Conservation (phyloP, 1,139 yeast species). For the Geotrichum bryndzae region DNA sequence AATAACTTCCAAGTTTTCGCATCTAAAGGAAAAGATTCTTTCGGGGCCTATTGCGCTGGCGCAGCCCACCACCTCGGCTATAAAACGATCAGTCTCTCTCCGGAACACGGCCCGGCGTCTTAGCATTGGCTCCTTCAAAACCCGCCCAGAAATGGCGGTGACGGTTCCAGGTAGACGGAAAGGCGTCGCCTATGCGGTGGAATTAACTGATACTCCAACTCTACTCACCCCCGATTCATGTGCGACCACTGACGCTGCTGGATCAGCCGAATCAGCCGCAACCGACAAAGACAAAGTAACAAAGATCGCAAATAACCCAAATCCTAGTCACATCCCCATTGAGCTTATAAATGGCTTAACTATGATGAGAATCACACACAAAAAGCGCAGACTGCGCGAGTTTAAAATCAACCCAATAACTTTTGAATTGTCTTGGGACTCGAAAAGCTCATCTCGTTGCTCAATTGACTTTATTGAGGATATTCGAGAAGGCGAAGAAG, state of each 20-base stretch:
- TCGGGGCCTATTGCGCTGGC: not conserved
- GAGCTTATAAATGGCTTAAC: conserved; percentile 34
- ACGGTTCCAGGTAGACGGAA: not conserved
- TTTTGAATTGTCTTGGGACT: conserved; percentile 50
- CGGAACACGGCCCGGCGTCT: not conserved
- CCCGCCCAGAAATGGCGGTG: not conserved
- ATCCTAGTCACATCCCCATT: conserved; percentile 5
- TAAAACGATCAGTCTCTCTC: not conserved
- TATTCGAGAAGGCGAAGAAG: conserved; percentile 61
- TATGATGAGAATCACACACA: conserved; percentile 60
- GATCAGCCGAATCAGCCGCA: not conserved
- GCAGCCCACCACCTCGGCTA: not conserved
- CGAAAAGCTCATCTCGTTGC: conserved; percentile 44
- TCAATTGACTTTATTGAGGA: conserved; percentile 68
- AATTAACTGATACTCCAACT: not conserved
- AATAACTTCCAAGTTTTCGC: conserved; percentile 1
- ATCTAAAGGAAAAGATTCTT: conserved; percentile 1
- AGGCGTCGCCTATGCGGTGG: conserved; percentile 1
- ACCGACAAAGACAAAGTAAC: not conserved
- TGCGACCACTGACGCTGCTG: not conserved
- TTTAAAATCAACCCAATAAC: conserved; percentile 40
- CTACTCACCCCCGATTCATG: not conserved
- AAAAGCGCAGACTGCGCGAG: conserved; percentile 53
- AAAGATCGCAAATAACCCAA: not conserved
- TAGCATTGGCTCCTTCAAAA: not conserved